These are phyloP conservation scores for Russula brevipes DNA, from an alignment of 768 basidiomycete genomes.

Conservation along the genomic window DNA sequence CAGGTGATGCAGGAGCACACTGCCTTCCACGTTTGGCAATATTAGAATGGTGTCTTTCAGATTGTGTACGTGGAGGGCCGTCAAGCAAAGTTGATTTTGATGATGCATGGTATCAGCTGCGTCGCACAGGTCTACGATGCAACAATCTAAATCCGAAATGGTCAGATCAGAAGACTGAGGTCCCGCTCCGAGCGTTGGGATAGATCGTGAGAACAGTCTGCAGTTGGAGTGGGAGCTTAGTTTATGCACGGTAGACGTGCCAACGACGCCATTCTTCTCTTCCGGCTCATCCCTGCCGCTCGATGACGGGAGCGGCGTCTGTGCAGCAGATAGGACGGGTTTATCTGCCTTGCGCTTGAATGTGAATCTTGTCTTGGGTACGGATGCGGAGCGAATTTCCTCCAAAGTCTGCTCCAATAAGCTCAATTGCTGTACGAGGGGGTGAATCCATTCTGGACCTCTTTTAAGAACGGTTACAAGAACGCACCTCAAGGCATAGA, in stretches of 20 bases:
- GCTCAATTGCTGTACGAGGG: slow-evolving; percentile 54
- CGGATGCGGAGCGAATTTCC: slow-evolving; percentile 41
- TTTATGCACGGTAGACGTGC: slow-evolving; percentile 33
- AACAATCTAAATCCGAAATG: slow-evolving; percentile 59
- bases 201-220: slow-evolving; percentile 44
- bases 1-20: slow-evolving; percentile 65
- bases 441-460: not conserved
- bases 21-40: slow-evolving; percentile 61
- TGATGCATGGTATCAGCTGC: slow-evolving; percentile 2
- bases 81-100: slow-evolving; percentile 33
- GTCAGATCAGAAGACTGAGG: slow-evolving; percentile 49
- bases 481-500: slow-evolving; percentile 59
- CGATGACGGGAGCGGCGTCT: not conserved
- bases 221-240: slow-evolving; percentile 43
- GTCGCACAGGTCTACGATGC: slow-evolving; percentile 59
- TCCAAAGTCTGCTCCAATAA: slow-evolving; percentile 53
- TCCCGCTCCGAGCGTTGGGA: slow-evolving; percentile 28
- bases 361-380: slow-evolving; percentile 57
- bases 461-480: not conserved
- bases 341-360: slow-evolving; percentile 50
- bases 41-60: slow-evolving; percentile 59
- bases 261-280: slow-evolving; percentile 15
- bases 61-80: slow-evolving; percentile 61
- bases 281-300: not conserved
- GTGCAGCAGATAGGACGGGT: slow-evolving; percentile 13